Evolutionary conservation across 305 asterid species (phyloP).

Genomic region (Fraxinus sp.): DNA sequence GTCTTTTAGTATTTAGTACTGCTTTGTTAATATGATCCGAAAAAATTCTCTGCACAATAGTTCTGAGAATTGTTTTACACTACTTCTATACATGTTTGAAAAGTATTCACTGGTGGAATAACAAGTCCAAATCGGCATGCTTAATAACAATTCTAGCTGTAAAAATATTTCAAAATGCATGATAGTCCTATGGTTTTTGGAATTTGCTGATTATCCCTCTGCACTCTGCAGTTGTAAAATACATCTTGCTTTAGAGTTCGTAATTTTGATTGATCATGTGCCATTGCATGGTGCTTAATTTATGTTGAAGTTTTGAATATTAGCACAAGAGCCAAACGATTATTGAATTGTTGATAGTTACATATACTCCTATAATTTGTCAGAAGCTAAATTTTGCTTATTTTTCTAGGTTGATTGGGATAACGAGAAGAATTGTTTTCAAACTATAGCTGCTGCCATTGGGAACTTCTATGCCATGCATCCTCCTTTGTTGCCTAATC

Average conservation of each 20-base stretch:
- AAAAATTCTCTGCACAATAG: background rate
- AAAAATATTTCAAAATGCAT: background rate
- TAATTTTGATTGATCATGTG: background rate
- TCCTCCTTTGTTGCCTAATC: constrained; percentile 94
- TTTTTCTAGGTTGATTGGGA: constrained; percentile 81
- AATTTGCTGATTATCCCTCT: background rate
- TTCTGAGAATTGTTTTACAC: background rate
- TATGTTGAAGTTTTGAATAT: constrained; percentile 2
- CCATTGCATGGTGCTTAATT: constrained; percentile 10
- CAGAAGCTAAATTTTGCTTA: constrained; percentile 10
- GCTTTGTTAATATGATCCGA: background rate
- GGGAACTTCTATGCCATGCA: constrained; percentile 88
- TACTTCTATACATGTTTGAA: background rate
- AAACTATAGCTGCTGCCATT: constrained; percentile 90
- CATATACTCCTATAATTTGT: constrained; percentile 9
- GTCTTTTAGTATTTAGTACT: background rate
- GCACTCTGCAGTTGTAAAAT: background rate
- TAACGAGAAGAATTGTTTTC: constrained; percentile 63
- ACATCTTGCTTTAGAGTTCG: background rate
- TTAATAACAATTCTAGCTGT: background rate
- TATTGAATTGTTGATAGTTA: constrained; percentile 9
- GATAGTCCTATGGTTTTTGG: background rate
- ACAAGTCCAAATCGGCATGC: background rate
- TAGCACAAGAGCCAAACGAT: constrained; percentile 4
- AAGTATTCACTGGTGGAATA: background rate